Evolutionary conservation across 495 filamentous ascomycete genomes (phyloP), one percentile per base, ranked within the genome.

Genomic region (Penicillium canescens): DNA sequence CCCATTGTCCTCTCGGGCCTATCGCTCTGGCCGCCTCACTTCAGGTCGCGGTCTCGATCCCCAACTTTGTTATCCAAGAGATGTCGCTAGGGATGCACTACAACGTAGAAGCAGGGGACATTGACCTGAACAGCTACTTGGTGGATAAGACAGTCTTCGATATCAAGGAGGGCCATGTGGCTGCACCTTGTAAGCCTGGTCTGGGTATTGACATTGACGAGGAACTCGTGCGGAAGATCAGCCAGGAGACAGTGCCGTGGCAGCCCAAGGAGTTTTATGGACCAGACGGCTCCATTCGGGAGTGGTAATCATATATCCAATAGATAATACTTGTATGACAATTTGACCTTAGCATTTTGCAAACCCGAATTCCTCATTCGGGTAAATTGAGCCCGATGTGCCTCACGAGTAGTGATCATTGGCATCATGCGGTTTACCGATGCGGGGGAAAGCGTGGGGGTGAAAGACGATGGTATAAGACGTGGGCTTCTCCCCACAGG

Each of bases 21-120:
- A 87, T 92, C 52, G 87, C 89, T 1, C 68, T 92, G 33, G 89
- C 89, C 2, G 89, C 89, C 4, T 86, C 80, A 42, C 71, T 91
- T 42, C 88, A 91, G 59, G 76, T 92, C 26, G 86, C 80, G n/a
- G 69, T 86, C 14, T 71, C 74, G 4, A 83, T 77, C 16, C 74
- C 87, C 3, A 92, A 92, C 64, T 90, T 90, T 68, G 83, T 80
- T 18, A 92, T 92, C 45, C 89, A 91, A 64, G 89, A 92, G 73
- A 92, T 92, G 89, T 83, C 82, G 31, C 59, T 90, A 42, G 89
- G 87, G 1, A 92, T 92, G 59, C 89, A 92, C 71, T 92, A 92
- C 61, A 92, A 92, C 62, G 67, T 76, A 13, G 85, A 80, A 37
- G 68, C 68, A 2, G 85, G 87, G 10, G 74, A 82, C 42, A 78